Conservation (phyloP, 2,329 filamentous ascomycete genomes). For the Furcasterigmium furcatum region DNA sequence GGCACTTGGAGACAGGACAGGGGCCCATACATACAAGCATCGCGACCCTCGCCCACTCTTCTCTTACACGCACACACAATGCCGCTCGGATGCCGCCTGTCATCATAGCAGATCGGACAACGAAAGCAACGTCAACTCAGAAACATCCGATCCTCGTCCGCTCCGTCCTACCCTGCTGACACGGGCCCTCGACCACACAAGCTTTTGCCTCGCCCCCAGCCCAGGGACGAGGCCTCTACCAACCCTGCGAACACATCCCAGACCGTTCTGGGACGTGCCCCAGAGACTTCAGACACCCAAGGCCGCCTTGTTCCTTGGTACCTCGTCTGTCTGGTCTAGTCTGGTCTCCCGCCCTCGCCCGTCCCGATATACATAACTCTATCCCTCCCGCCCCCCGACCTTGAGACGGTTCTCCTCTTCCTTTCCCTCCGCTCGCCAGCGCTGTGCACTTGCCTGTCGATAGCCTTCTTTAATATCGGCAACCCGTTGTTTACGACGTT, state of each 20-base stretch:
- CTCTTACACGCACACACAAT: slow-evolving; percentile 23
- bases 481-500: slow-evolving; percentile 26
- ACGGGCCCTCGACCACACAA: slow-evolving; percentile 30
- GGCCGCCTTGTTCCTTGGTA: not conserved
- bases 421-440: slow-evolving; percentile 31
- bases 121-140: slow-evolving; percentile 35
- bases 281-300: too few relatives aligned
- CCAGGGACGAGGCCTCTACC: not conserved
- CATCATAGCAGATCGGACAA: slow-evolving; percentile 45
- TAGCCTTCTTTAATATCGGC: slow-evolving; percentile 50
- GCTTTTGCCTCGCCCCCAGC: slow-evolving; percentile 15
- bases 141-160: slow-evolving; percentile 34
- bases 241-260: not conserved
- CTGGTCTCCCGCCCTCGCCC: slow-evolving; percentile 7
- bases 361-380: slow-evolving; percentile 33
- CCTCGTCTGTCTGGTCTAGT: not conserved
- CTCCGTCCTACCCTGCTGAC: slow-evolving; percentile 17
- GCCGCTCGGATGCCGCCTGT: slow-evolving; percentile 52
- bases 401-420: slow-evolving; percentile 14
- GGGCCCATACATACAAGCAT: slow-evolving; percentile 4
- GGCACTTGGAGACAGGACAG: slow-evolving; percentile 8
- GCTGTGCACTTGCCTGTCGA: slow-evolving; percentile 50
- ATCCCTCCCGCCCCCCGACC: slow-evolving; percentile 8
- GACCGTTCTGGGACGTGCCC: too few relatives aligned
- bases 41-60: not conserved